These are phyloP conservation scores for Cinnamomum micranthum DNA, from an alignment of 164 flowering plant genomes.

Conservation along the genomic window DNA sequence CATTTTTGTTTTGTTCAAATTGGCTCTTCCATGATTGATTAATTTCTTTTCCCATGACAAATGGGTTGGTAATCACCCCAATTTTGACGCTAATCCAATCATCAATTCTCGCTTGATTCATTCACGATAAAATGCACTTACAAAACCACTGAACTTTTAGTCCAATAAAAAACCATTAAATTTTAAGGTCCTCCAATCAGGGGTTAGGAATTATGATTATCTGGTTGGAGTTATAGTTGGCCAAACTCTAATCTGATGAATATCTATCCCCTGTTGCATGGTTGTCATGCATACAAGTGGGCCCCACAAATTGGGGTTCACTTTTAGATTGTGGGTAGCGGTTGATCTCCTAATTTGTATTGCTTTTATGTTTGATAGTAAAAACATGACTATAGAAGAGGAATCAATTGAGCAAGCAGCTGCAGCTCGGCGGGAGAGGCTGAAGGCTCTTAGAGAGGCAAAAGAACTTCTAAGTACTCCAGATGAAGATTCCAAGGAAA, in stretches of 20 bases:
- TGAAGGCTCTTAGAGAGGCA: conserved; percentile 79
- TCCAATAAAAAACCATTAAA: neutral
- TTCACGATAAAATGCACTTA: no score
- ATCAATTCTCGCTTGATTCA: neutral
- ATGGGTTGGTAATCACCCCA: no score
- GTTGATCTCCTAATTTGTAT: neutral
- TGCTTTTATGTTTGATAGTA: neutral
- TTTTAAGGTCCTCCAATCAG: no score
- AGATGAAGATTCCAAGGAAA: conserved; percentile 42
- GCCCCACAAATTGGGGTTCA: neutral
- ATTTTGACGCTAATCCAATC: no score
- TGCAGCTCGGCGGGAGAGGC: conserved; percentile 69
- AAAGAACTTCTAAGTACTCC: conserved; percentile 56
- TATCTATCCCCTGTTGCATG: neutral
- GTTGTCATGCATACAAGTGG: neutral
- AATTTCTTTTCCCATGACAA: no score
- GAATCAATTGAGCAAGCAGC: conserved; percentile 72
- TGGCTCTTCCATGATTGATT: neutral
- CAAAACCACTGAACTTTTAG: no score
- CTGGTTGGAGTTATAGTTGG: neutral
- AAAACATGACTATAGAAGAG: conserved; percentile 53
- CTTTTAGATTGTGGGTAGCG: neutral
- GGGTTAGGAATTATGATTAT: neutral
- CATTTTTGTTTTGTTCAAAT: neutral
- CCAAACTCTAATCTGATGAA: neutral